Evolutionary conservation across 306 rosid species (phyloP).

Genomic region (Cicer bijugum): DNA sequence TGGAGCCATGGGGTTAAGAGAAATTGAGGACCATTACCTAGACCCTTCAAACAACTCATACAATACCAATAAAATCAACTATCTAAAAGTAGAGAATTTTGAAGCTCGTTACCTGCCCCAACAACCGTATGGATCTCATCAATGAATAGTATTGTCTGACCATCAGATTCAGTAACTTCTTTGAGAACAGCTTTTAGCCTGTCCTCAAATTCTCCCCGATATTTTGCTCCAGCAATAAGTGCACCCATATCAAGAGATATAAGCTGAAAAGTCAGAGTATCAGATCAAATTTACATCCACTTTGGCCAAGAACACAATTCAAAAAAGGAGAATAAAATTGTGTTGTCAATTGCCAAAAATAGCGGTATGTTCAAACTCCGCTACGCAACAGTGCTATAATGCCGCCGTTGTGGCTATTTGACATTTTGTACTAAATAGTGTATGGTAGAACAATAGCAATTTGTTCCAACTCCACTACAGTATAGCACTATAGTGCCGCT

Average conservation of each 20-base stretch:
- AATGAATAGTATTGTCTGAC: constrained; percentile 88
- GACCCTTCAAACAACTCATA: constrained; percentile 30
- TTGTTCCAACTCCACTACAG: no score
- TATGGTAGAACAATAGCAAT: no score
- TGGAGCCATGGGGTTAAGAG: background rate
- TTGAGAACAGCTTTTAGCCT: constrained; percentile 96
- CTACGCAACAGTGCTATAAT: no score
- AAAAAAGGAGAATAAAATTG: background rate
- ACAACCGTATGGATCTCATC: constrained; percentile 99
- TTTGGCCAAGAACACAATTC: constrained; percentile 17
- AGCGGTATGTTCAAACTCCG: no score
- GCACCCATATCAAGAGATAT: constrained; percentile 99
- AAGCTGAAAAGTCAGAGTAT: constrained; percentile 60
- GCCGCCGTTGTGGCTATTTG: no score
- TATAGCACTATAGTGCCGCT: no score
- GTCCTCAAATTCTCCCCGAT: constrained; percentile 98
- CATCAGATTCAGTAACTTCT: constrained; percentile 99
- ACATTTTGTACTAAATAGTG: no score
- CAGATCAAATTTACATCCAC: constrained; percentile 39
- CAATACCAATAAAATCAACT: constrained; percentile 12
- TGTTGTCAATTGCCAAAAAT: no score
- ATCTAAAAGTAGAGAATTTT: constrained; percentile 14
- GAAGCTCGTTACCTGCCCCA: constrained; percentile 82
- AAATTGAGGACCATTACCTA: constrained; percentile 8
- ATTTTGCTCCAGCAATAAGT: constrained; percentile 97